phyloP scores from a whole-genome alignment of 176 grass and related monocot species.

The barley (Hordeum vulgare) region MorexV3_pseudomolecules_assembly NC_058522.1:3451933-3452432 shows the following conservation, averaged over 20 bases:
- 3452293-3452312: not conserved
- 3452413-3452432: too few species aligned
- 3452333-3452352: not conserved
- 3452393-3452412: not conserved
- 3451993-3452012: too few species aligned
- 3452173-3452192: not conserved
- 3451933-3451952: too few species aligned
- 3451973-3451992: too few species aligned
- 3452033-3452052: too few species aligned
- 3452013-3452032: too few species aligned
- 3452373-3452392: not conserved
- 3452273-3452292: not conserved
- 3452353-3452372: not conserved
- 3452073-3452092: too few species aligned
- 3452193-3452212: not conserved
- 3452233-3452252: not conserved
- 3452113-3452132: not conserved
- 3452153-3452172: not conserved
- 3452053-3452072: too few species aligned
- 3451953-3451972: too few species aligned
- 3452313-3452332: not conserved
- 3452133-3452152: not conserved
- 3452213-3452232: not conserved
- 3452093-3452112: not conserved
- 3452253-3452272: not conserved